Percentiles rank a stretch among this genome's conserved stretches.
Evolutionary conservation across 2,329 filamentous ascomycete genomes (phyloP).

Genomic region (Coniochaeta ligniaria): DNA sequence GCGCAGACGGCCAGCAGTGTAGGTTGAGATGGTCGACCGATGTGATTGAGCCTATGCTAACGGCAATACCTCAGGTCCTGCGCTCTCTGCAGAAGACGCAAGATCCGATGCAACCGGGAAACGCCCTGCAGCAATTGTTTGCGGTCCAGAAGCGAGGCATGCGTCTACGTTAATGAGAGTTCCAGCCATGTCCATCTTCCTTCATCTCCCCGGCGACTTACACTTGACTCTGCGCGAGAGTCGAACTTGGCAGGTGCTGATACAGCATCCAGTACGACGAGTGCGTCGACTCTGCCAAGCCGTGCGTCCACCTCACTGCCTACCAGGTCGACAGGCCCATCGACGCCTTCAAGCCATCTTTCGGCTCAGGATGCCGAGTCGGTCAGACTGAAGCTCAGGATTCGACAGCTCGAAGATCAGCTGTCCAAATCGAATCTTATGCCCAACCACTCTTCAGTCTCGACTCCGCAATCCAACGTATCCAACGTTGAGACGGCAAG

Average conservation of each 20-base stretch:
- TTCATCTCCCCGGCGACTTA: neutral
- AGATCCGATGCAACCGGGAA: slow-evolving; percentile 34
- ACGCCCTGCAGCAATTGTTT: slow-evolving; percentile 33
- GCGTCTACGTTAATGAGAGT: slow-evolving; percentile 17
- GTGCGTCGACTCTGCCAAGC: neutral
- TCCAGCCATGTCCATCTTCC: slow-evolving; percentile 6
- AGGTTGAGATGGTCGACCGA: neutral
- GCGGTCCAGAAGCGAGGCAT: slow-evolving; percentile 25
- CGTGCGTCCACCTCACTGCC: neutral
- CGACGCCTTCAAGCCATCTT: slow-evolving; percentile 14
- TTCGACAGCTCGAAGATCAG: slow-evolving; percentile 36
- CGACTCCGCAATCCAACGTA: slow-evolving; percentile 20
- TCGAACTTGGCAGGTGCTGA: neutral
- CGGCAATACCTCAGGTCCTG: slow-evolving; percentile 25
- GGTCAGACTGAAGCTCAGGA: slow-evolving; percentile 23
- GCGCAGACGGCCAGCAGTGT: slow-evolving; percentile 3
- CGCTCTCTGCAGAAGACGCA: slow-evolving; percentile 32
- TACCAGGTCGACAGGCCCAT: slow-evolving; percentile 5
- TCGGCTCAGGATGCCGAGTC: slow-evolving; percentile 19
- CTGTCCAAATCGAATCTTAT: slow-evolving; percentile 19
- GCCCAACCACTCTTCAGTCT: slow-evolving; percentile 5
- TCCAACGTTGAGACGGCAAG: slow-evolving; percentile 27
- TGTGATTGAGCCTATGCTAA: neutral
- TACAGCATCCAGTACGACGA: neutral
- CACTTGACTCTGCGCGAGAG: neutral